Percentiles rank a stretch among this genome's conserved stretches.
phyloP scores from a whole-genome alignment of 2,329 filamentous ascomycete species.

The Didymella arachidicola region DNA sequence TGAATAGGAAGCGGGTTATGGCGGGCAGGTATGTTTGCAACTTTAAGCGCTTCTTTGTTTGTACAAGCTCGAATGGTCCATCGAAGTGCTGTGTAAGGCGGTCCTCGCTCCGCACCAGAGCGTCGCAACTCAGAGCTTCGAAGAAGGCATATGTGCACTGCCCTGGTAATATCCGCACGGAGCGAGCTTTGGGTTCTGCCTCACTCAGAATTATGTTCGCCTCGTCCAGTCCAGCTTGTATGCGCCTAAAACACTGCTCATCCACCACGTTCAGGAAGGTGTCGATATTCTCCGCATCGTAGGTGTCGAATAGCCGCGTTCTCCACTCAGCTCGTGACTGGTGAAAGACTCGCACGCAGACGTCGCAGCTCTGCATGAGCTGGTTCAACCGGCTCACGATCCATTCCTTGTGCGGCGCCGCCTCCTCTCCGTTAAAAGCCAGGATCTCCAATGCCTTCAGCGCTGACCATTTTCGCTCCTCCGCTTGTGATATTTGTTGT shows the following conservation, averaged over 20 bases:
- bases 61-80: slow-evolving; percentile 80
- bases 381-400: slow-evolving; percentile 50
- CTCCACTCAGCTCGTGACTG: slow-evolving; percentile 53
- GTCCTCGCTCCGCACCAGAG: slow-evolving; percentile 70
- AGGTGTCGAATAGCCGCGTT: slow-evolving; percentile 52
- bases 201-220: slow-evolving; percentile 52
- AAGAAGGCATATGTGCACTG: slow-evolving; percentile 81
- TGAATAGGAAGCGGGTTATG: slow-evolving; percentile 85
- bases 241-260: slow-evolving; percentile 55
- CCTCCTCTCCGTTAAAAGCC: slow-evolving; percentile 58
- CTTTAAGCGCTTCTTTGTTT: slow-evolving; percentile 79
- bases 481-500: slow-evolving; percentile 48
- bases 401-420: slow-evolving; percentile 53
- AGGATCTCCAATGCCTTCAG: slow-evolving; percentile 56
- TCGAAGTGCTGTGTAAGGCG: slow-evolving; percentile 72
- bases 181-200: slow-evolving; percentile 60
- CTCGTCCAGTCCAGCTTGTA: slow-evolving; percentile 53
- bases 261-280: slow-evolving; percentile 56
- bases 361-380: slow-evolving; percentile 58
- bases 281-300: slow-evolving; percentile 55
- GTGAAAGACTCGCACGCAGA: slow-evolving; percentile 60
- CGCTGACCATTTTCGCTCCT: slow-evolving; percentile 51
- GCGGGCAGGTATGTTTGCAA: slow-evolving; percentile 79
- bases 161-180: slow-evolving; percentile 60
- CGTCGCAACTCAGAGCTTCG: slow-evolving; percentile 84